Conservation (phyloP, 306 rosid species). For the Dryas drummondii region DNA sequence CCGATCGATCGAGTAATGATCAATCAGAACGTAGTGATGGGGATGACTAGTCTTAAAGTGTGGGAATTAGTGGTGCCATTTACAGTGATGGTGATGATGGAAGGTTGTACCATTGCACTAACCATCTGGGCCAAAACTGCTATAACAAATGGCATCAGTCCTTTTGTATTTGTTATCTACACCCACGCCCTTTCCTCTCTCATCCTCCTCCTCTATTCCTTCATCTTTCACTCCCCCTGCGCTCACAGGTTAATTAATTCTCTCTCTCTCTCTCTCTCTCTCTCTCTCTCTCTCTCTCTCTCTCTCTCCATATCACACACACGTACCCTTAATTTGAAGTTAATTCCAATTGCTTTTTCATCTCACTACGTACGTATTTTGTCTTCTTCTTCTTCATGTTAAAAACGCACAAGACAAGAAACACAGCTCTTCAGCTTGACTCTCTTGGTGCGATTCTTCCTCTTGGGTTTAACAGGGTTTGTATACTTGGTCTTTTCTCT, state of each 20-base stretch:
- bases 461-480: conserved; percentile 75
- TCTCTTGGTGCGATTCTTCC: conserved; percentile 56
- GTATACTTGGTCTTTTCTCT: conserved; percentile 4
- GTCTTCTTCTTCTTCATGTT: not conserved
- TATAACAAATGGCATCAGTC: conserved; percentile 64
- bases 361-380: too few relatives aligned
- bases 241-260: not conserved
- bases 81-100: conserved; percentile 59
- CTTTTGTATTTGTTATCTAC: conserved; percentile 67
- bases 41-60: conserved; percentile 14
- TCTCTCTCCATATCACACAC: too few relatives aligned
- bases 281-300: not conserved
- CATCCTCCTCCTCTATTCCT: conserved; percentile 55
- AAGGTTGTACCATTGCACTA: conserved; percentile 60
- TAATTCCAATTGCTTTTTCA: too few relatives aligned
- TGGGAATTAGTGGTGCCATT: conserved; percentile 46
- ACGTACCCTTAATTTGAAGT: not conserved
- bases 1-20: too few relatives aligned
- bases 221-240: conserved; percentile 31
- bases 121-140: conserved; percentile 66
- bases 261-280: not conserved
- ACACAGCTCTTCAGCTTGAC: conserved; percentile 45
- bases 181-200: conserved; percentile 53
- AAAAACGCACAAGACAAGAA: conserved; percentile 34
- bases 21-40: not conserved